Evolutionary conservation across 106 monocot genomes (phyloP), one percentile per base, ranked within the genome.

Genomic region (Dendrobium huoshanense): DNA sequence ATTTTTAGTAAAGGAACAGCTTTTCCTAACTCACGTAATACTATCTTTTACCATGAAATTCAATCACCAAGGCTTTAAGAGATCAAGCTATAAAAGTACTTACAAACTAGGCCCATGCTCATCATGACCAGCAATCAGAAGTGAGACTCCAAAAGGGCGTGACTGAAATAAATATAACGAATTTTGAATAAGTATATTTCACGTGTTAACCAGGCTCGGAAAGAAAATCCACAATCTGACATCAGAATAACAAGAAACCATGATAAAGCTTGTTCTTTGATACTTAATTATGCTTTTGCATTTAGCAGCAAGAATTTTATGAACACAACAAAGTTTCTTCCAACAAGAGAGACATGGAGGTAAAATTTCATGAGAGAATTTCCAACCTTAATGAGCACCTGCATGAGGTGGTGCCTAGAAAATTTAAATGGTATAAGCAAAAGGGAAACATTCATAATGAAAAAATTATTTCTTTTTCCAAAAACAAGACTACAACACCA

Each of bases 101-200:
- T 84, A 92, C 92, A 92, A 75, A 82, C 87, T 89, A 68, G 92
- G 87, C 25, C 92, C 92, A 86, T 92, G 81, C 80, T 89, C 92
- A 85, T 92, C 92, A 49, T 92, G 87, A 24, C 92, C 92, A 78
- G 92, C 92, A 85, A 92, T 92, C 45, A 92, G 80, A 77, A 92
- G 89, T 67, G 92, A 92, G 8, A 89, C 92, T 56, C 92, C 92
- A 86, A 92, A 92, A 81, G 92, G 92, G 17, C 89, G 87, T 24
- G 92, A 92, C 92, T 92, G 84, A 33, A 72, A 72, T 51, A 40
- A 72, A 64, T 72, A 72, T 16, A 72, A 27, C 0, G 31, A 72
- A 64, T 22, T 64, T 64, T 64, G 25, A 24, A 22, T 25, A 64
- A 64, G 6, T 15, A 64, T 64, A 64, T 64, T 22, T n/a, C 24